Evolutionary conservation across 345 rosid species (phyloP).

Genomic region (Lagerstroemia speciosa): DNA sequence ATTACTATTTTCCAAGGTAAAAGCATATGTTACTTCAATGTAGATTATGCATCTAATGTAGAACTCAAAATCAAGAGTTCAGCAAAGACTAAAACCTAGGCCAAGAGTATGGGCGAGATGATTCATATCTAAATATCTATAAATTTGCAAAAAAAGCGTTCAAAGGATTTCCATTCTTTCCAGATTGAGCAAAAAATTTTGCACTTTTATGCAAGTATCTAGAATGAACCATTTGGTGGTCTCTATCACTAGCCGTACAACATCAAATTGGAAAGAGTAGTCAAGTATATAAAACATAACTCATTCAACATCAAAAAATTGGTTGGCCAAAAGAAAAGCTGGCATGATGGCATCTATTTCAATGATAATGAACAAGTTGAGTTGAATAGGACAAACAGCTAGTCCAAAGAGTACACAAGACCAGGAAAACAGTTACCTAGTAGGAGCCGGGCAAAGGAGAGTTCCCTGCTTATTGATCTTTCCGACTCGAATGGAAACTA

Average conservation of each 20-base stretch:
- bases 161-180: no score
- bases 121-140: no score
- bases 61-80: not conserved
- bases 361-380: not conserved
- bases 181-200: not conserved
- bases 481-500: conserved; percentile 86
- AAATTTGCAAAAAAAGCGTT: no score
- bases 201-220: not conserved
- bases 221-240: no score
- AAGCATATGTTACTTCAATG: not conserved
- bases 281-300: not conserved
- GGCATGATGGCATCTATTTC: not conserved
- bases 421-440: conserved; percentile 44
- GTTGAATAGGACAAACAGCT: not conserved
- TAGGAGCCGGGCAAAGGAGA: conserved; percentile 49
- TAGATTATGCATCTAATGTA: not conserved
- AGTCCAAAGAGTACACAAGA: not conserved
- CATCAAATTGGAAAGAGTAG: not conserved
- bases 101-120: no score
- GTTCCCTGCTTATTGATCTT: conserved; percentile 67
- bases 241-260: not conserved
- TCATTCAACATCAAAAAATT: not conserved
- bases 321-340: no score
- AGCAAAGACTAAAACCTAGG: not conserved
- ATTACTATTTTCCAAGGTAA: not conserved